Percentiles rank a stretch among this genome's conserved stretches.
Conservation (phyloP, 805 yeast species). For the Lachancea waltii region DNA sequence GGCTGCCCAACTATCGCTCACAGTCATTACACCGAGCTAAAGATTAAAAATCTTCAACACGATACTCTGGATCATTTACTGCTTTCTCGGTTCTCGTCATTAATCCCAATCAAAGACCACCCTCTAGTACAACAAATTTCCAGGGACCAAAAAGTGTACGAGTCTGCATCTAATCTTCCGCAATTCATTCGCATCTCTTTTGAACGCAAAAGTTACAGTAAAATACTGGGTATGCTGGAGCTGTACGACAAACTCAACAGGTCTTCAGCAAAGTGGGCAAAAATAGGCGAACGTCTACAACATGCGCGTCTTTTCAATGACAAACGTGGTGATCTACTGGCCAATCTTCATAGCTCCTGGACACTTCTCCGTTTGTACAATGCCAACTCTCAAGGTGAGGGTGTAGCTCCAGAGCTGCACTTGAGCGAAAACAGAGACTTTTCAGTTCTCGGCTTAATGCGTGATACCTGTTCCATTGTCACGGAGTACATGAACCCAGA, state of each 20-base stretch:
- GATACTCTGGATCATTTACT: constrained; percentile 60
- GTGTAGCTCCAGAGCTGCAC: neutral
- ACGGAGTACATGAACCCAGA: constrained; percentile 13
- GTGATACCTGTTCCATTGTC: constrained; percentile 4
- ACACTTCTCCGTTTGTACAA: constrained; percentile 32
- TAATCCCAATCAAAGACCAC: constrained; percentile 38
- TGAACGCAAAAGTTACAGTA: constrained; percentile 54
- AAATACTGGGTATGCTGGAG: constrained; percentile 58
- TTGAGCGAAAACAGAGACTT: constrained; percentile 25
- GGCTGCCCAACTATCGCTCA: constrained; percentile 49
- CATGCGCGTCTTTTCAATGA: constrained; percentile 29
- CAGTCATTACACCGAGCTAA: constrained; percentile 45
- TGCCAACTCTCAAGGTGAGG: constrained; percentile 20
- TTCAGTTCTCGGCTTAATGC: constrained; percentile 16
- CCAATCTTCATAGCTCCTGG: constrained; percentile 19
- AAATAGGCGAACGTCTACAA: constrained; percentile 18
- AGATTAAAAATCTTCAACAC: constrained; percentile 67
- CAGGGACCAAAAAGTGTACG: constrained; percentile 44
- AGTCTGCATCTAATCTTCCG: constrained; percentile 47
- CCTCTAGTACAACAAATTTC: constrained; percentile 27
- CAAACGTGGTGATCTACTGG: constrained; percentile 19
- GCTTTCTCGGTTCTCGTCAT: constrained; percentile 41
- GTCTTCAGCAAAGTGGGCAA: constrained; percentile 43
- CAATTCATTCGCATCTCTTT: constrained; percentile 48
- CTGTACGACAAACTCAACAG: constrained; percentile 46